These are phyloP conservation scores for Aspergillus sp. DNA, from an alignment of 2,329 filamentous ascomycete genomes.

Conservation along the genomic window DNA sequence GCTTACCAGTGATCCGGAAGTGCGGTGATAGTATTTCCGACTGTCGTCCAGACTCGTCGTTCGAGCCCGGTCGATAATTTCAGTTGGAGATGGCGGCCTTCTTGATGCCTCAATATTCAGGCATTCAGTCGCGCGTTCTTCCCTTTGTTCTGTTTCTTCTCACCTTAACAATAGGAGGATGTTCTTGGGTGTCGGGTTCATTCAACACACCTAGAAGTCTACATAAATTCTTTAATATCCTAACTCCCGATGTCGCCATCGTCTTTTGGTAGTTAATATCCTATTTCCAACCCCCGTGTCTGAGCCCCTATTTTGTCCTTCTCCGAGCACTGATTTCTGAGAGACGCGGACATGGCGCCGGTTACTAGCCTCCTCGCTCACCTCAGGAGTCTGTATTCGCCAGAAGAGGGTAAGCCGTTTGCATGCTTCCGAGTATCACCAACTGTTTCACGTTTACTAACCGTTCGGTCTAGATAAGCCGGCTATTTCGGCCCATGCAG, in stretches of 20 bases:
- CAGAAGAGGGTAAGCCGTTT: conserved; percentile 28
- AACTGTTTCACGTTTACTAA: conserved; percentile 7
- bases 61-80: not conserved
- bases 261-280: not conserved
- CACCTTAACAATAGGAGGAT: conserved; percentile 3
- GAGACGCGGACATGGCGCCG: conserved; percentile 30
- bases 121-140: conserved; percentile 2
- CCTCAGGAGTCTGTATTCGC: conserved; percentile 34
- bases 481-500: conserved; percentile 36
- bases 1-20: not conserved
- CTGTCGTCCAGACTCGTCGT: not conserved
- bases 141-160: conserved; percentile 10
- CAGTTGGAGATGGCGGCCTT: not conserved
- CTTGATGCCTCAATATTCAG: conserved; percentile 12
- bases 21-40: no score
- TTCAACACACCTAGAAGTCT: conserved; percentile 2
- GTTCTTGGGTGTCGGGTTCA: not conserved
- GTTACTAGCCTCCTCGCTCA: conserved; percentile 30
- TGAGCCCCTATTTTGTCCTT: not conserved
- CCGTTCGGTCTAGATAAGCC: conserved; percentile 32
- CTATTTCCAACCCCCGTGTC: not conserved
- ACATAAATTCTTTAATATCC: not conserved
- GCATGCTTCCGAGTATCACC: not conserved
- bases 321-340: not conserved
- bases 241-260: not conserved